Percentiles rank a stretch among this genome's conserved stretches.
phyloP scores from a whole-genome alignment of 129 eudicot genomes.

The Smallanthus sonchifolius region DNA sequence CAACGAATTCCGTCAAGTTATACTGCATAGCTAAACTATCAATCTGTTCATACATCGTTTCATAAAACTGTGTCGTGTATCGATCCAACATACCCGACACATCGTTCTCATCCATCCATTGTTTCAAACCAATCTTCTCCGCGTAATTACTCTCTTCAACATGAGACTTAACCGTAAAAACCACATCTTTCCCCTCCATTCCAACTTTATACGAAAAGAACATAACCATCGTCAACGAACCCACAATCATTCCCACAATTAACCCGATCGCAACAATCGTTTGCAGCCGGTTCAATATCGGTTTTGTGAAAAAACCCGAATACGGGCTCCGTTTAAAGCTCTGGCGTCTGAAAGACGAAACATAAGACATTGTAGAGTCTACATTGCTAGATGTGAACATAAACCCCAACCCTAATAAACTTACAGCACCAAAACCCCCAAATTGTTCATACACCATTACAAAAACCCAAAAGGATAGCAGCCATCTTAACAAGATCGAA shows the following conservation, averaged over 20 bases:
- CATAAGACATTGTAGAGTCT: constrained; percentile 64
- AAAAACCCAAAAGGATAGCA: constrained; percentile 77
- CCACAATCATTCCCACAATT: constrained; percentile 72
- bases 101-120: constrained; percentile 92
- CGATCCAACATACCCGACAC: constrained; percentile 84
- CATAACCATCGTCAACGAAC: constrained; percentile 52
- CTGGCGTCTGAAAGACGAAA: constrained; percentile 56
- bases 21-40: constrained; percentile 85
- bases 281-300: constrained; percentile 49
- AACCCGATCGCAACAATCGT: constrained; percentile 83
- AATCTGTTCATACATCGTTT: constrained; percentile 71
- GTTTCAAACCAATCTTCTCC: constrained; percentile 76
- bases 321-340: constrained; percentile 60
- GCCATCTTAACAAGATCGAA: constrained; percentile 66
- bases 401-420: constrained; percentile 63
- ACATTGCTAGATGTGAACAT: constrained; percentile 60
- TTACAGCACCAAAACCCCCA: constrained; percentile 60
- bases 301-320: constrained; percentile 60
- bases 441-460: constrained; percentile 72
- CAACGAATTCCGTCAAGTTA: constrained; percentile 80
- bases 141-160: constrained; percentile 89
- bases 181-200: constrained; percentile 79
- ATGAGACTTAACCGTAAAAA: constrained; percentile 63
- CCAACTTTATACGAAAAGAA: constrained; percentile 90
- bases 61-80: constrained; percentile 65